Evolutionary conservation across 1,139 yeast species (phyloP).

Genomic region (Candida glucosophila): DNA sequence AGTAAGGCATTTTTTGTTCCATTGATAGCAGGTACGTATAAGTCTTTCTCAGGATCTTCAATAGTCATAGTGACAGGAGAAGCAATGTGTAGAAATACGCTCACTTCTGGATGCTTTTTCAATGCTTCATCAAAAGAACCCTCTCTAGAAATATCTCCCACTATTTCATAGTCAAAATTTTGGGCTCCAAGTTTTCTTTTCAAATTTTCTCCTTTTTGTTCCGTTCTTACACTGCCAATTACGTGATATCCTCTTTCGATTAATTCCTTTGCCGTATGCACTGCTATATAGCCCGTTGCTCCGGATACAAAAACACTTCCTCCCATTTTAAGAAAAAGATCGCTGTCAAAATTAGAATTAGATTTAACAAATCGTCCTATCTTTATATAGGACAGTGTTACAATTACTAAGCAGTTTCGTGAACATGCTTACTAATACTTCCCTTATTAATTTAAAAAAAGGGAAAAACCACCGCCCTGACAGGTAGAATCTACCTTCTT

Average conservation of each 20-base stretch:
- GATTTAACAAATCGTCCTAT: too few relatives aligned
- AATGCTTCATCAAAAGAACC: slow-evolving; percentile 30
- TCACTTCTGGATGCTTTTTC: slow-evolving; percentile 17
- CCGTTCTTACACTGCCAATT: slow-evolving; percentile 55
- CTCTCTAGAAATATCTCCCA: slow-evolving; percentile 21
- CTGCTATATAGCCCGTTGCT: slow-evolving; percentile 53
- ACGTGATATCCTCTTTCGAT: slow-evolving; percentile 39
- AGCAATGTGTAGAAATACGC: slow-evolving; percentile 23
- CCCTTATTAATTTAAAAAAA: too few relatives aligned
- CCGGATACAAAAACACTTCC: slow-evolving; percentile 46
- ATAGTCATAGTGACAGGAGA: slow-evolving; percentile 13
- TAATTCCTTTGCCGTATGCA: slow-evolving; percentile 32
- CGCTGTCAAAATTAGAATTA: too few relatives aligned
- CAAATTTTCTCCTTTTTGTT: slow-evolving; percentile 42
- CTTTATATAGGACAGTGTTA: too few relatives aligned
- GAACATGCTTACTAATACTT: too few relatives aligned
- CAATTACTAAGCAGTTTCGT: too few relatives aligned
- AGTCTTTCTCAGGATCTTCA: slow-evolving; percentile 5
- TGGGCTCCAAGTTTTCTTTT: slow-evolving; percentile 14
- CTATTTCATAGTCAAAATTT: slow-evolving; percentile 25
- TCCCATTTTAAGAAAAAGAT: too few relatives aligned
- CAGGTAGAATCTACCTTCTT: too few relatives aligned
- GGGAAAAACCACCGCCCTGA: too few relatives aligned
- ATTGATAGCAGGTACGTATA: slow-evolving; percentile 21
- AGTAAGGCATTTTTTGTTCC: slow-evolving; percentile 21